A percentile compares a stretch with the other conserved stretches of the same genome.
phyloP scores from a whole-genome alignment of 75 land plant species.

The Sequoiadendron giganteum region DNA sequence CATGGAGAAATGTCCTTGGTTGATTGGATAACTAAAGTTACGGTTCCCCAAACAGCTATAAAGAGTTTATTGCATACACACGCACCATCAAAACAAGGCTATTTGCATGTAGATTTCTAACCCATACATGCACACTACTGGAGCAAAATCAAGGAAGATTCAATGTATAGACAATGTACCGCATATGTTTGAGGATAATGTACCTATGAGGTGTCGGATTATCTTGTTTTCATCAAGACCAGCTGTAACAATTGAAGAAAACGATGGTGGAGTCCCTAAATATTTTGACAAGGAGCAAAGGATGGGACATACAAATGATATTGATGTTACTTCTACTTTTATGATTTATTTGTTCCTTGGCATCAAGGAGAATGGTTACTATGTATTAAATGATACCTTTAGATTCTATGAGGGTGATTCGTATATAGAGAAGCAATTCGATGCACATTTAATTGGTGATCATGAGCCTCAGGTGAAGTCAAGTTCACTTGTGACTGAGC shows the following conservation, averaged over 20 bases:
- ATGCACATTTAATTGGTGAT: constrained; percentile 22
- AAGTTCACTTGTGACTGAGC: constrained; percentile 25
- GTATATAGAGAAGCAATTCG: constrained; percentile 23
- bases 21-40: too few species aligned
- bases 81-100: constrained; percentile 53
- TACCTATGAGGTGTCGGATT: too few species aligned
- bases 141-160: constrained; percentile 88
- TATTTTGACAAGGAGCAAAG: constrained; percentile 5
- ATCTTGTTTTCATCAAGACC: too few species aligned
- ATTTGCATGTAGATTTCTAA: constrained; percentile 82
- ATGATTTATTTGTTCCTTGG: too few species aligned
- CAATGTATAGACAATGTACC: constrained; percentile 83
- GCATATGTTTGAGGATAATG: too few species aligned
- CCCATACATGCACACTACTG: constrained; percentile 81
- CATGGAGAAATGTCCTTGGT: too few species aligned
- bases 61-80: too few species aligned
- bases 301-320: neutral
- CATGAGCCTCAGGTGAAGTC: constrained; percentile 24
- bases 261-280: constrained; percentile 36
- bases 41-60: too few species aligned
- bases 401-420: constrained; percentile 60
- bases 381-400: constrained; percentile 77
- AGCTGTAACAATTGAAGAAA: constrained; percentile 41
- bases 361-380: constrained; percentile 63
- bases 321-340: constrained; percentile 60